These are phyloP conservation scores for Avena insularis DNA, from an alignment of 176 grass and related monocot genomes.

Conservation along the genomic window DNA sequence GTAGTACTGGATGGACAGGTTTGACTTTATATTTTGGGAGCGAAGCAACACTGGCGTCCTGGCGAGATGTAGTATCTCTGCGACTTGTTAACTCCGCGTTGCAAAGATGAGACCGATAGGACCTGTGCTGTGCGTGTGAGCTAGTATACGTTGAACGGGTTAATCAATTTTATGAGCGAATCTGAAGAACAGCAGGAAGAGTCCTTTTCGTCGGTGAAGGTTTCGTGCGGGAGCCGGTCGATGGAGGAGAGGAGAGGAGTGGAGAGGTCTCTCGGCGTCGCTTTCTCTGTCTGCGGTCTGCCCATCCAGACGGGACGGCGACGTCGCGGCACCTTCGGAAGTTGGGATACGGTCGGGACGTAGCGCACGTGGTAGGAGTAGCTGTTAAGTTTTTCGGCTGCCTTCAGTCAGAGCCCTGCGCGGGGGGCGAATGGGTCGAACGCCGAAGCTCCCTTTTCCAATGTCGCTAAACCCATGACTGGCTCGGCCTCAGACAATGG, in stretches of 20 bases:
- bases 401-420: neutral
- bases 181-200: neutral
- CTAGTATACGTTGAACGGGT: neutral
- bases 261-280: no score
- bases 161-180: neutral
- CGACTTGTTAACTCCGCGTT: neutral
- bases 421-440: neutral
- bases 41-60: neutral
- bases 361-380: neutral
- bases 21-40: neutral
- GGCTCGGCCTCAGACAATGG: no score
- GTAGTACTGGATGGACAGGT: neutral
- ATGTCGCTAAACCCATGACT: no score
- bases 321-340: neutral
- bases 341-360: neutral
- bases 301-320: neutral
- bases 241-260: neutral
- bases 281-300: neutral
- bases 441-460: no score
- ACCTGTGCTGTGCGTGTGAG: neutral
- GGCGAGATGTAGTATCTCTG: no score
- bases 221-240: neutral
- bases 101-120: neutral
- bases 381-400: neutral
- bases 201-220: neutral